These are phyloP conservation scores for Lentinula guzmanii DNA, from an alignment of 768 basidiomycete genomes.

Conservation along the genomic window DNA sequence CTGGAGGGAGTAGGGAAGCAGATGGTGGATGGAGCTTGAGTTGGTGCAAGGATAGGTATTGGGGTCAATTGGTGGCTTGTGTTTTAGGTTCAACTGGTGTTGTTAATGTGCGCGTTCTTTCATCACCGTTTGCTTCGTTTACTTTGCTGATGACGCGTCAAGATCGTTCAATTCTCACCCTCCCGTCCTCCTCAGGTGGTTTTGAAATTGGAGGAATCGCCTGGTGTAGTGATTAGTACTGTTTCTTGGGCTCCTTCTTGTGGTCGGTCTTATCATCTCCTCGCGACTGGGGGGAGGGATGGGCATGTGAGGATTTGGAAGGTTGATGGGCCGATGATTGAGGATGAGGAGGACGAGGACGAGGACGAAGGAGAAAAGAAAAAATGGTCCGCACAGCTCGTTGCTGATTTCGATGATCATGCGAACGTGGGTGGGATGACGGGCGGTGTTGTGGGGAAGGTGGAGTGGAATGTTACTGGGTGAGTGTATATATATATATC, in stretches of 20 bases:
- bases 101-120: slow-evolving; percentile 53
- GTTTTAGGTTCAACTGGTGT: slow-evolving; percentile 66
- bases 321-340: slow-evolving; percentile 51
- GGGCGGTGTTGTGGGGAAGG: slow-evolving; percentile 39
- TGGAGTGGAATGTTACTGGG: slow-evolving; percentile 95
- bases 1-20: slow-evolving; percentile 66
- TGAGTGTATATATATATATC: slow-evolving; percentile 23
- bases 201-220: slow-evolving; percentile 38
- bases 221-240: slow-evolving; percentile 14
- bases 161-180: slow-evolving; percentile 73
- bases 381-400: slow-evolving; percentile 68
- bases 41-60: slow-evolving; percentile 96
- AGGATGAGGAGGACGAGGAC: slow-evolving; percentile 23
- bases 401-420: slow-evolving; percentile 89
- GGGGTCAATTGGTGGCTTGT: slow-evolving; percentile 87
- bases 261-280: slow-evolving; percentile 89
- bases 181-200: slow-evolving; percentile 63
- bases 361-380: slow-evolving; percentile 38
- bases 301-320: slow-evolving; percentile 90
- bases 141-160: background rate
- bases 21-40: slow-evolving; percentile 91
- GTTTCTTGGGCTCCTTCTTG: slow-evolving; percentile 94
- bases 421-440: slow-evolving; percentile 33
- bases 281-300: slow-evolving; percentile 87
- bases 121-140: background rate